phyloP scores from a whole-genome alignment of 352 stramenopile genomes.

The Globisporangium irregulare region DNA sequence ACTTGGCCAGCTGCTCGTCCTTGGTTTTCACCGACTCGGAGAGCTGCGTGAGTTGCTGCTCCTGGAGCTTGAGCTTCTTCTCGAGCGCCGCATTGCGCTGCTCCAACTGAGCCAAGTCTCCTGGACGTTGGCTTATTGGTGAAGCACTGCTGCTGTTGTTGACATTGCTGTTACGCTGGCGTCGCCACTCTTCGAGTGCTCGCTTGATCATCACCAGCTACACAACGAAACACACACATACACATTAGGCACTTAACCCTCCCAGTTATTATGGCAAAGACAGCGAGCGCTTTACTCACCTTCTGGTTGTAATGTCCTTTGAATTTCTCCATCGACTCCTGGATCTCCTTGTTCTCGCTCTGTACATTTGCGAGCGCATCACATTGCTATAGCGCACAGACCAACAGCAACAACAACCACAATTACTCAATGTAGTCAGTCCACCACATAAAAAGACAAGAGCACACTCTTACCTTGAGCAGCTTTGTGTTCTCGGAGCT shows the following conservation, averaged over 20 bases:
- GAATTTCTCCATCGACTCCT: constrained; percentile 82
- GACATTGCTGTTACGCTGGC: constrained; percentile 48
- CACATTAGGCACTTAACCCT: not conserved
- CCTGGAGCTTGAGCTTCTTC: constrained; percentile 40
- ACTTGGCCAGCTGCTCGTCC: constrained; percentile 76
- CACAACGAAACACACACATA: not conserved
- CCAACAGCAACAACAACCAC: not conserved
- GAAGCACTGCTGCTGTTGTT: not conserved
- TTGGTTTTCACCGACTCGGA: constrained; percentile 44
- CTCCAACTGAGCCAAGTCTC: not conserved
- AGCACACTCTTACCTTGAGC: constrained; percentile 49
- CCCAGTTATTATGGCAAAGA: not conserved
- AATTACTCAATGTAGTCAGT: not conserved
- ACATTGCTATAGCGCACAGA: constrained; percentile 51
- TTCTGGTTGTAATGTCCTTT: constrained; percentile 88
- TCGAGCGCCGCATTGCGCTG: constrained; percentile 23
- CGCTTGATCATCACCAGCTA: constrained; percentile 88
- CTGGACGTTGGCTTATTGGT: not conserved
- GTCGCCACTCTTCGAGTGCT: constrained; percentile 85
- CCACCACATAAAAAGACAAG: not conserved
- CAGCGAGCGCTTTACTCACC: constrained; percentile 26
- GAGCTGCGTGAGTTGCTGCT: constrained; percentile 60
- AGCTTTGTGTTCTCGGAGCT: constrained; percentile 83
- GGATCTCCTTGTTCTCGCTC: constrained; percentile 71
- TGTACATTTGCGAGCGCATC: constrained; percentile 69